Conservation (phyloP, 2,329 filamentous ascomycete genomes). For the Colletotrichum truncatum region DNA sequence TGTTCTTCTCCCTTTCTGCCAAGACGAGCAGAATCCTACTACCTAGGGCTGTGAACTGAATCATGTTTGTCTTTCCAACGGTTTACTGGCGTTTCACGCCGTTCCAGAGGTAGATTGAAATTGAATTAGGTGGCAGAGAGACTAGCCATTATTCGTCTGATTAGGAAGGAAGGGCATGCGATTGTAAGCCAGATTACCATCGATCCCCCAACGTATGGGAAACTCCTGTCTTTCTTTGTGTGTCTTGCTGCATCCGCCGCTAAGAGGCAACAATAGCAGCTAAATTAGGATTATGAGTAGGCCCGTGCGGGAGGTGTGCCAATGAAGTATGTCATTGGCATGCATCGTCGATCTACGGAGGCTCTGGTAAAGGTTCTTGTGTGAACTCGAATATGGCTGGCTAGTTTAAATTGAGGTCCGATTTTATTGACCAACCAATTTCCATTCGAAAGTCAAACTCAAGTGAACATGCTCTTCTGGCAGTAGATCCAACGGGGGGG, state of each 20-base stretch:
- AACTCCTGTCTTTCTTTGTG: too few relatives aligned
- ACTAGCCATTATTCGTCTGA: too few relatives aligned
- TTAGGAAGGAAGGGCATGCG: background rate
- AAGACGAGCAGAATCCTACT: background rate
- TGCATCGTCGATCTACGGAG: background rate
- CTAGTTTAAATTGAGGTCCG: background rate
- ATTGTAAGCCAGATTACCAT: too few relatives aligned
- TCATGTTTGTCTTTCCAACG: slow-evolving; percentile 15
- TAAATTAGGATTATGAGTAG: background rate
- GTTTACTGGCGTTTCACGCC: slow-evolving; percentile 7
- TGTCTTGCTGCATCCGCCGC: background rate
- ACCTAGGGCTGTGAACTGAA: slow-evolving; percentile 1
- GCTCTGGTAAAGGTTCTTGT: too few relatives aligned
- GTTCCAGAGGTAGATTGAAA: background rate
- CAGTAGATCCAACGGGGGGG: background rate
- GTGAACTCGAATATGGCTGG: too few relatives aligned
- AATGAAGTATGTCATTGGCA: background rate
- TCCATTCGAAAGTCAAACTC: background rate
- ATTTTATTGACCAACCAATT: background rate
- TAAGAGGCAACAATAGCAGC: background rate
- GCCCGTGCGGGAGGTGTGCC: background rate
- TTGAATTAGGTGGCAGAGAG: too few relatives aligned
- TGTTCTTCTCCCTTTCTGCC: background rate
- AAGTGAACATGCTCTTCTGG: background rate
- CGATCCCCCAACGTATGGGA: too few relatives aligned